Percentiles rank a stretch among this genome's conserved stretches.
phyloP scores from a whole-genome alignment of 1,284 basidiomycete genomes.

The Neonothopanus nambi region DNA sequence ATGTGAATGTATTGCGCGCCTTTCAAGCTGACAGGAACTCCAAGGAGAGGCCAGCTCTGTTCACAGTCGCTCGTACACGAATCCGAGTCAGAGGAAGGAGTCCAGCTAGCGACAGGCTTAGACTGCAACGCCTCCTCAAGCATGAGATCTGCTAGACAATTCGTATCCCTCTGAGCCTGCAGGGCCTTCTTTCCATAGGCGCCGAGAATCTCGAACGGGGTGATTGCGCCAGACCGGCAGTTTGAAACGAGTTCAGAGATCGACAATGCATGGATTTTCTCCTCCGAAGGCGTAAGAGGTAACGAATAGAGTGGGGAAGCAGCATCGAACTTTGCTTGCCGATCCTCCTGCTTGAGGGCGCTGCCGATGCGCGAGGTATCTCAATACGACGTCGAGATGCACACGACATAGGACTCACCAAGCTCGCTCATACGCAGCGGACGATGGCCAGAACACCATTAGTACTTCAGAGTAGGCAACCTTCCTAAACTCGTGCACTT shows the following conservation, averaged over 20 bases:
- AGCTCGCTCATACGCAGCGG: constrained; percentile 37
- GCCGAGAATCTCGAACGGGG: constrained; percentile 48
- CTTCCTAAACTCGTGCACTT: too few species aligned
- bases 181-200: constrained; percentile 61
- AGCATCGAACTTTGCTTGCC: constrained; percentile 42
- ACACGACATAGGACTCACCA: constrained; percentile 33
- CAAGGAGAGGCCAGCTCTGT: constrained; percentile 51
- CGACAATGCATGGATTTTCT: constrained; percentile 52
- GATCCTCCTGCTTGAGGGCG: constrained; percentile 48
- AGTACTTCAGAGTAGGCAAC: too few species aligned
- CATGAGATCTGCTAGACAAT: constrained; percentile 68
- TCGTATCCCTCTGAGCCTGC: constrained; percentile 57
- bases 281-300: constrained; percentile 46
- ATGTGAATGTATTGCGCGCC: constrained; percentile 25
- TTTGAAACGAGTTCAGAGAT: constrained; percentile 50
- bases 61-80: constrained; percentile 26
- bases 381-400: constrained; percentile 1
- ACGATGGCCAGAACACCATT: constrained; percentile 18
- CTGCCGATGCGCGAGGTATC: constrained; percentile 28
- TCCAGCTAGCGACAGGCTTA: constrained; percentile 39
- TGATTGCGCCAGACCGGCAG: constrained; percentile 41
- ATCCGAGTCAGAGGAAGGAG: constrained; percentile 38
- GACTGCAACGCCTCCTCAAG: constrained; percentile 48
- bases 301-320: constrained; percentile 34
- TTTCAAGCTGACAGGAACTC: constrained; percentile 71